Percentiles rank a stretch among this genome's conserved stretches.
Conservation (phyloP, 202 grass and related monocot species). For the Setaria viridis region DNA sequence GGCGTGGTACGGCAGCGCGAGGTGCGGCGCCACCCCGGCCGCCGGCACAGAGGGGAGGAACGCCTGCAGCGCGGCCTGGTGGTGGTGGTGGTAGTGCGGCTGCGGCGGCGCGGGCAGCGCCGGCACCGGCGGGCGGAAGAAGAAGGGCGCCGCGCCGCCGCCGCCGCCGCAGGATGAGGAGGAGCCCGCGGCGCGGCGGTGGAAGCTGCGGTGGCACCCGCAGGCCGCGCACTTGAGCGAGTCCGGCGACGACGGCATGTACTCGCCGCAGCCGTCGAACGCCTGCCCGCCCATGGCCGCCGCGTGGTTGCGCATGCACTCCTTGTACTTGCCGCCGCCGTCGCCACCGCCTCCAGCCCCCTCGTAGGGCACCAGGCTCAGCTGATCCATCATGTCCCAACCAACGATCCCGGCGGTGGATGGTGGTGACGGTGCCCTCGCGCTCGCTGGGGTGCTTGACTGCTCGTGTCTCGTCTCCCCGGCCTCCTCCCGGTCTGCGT, state of each 20-base stretch:
- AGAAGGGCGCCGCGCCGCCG: conserved; percentile 11
- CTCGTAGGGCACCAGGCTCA: conserved; percentile 68
- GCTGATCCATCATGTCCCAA: conserved; percentile 63
- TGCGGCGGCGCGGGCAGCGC: conserved; percentile 34
- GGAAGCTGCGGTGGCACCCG: conserved; percentile 97
- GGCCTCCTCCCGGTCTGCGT: not conserved
- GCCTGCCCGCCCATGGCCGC: conserved; percentile 74
- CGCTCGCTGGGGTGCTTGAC: not conserved
- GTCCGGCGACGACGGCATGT: conserved; percentile 66
- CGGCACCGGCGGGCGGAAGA: conserved; percentile 51
- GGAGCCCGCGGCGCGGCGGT: conserved; percentile 54
- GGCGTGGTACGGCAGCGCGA: conserved; percentile 73
- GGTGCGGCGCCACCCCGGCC: conserved; percentile 29
- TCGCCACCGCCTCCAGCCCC: not conserved
- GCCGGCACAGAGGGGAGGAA: conserved; percentile 43
- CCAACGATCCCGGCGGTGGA: not conserved
- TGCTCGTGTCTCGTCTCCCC: not conserved
- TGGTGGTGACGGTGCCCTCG: not conserved
- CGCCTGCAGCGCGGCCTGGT: conserved; percentile 41
- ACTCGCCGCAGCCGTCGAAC: conserved; percentile 81
- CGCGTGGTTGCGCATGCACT: conserved; percentile 90
- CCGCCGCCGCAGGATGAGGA: not conserved
- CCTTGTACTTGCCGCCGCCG: conserved; percentile 57
- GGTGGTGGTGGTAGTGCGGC: conserved; percentile 22
- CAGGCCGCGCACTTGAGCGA: conserved; percentile 78